These are phyloP conservation scores for Daldinia grandis DNA, from an alignment of 495 filamentous ascomycete species.

Conservation along the genomic window DNA sequence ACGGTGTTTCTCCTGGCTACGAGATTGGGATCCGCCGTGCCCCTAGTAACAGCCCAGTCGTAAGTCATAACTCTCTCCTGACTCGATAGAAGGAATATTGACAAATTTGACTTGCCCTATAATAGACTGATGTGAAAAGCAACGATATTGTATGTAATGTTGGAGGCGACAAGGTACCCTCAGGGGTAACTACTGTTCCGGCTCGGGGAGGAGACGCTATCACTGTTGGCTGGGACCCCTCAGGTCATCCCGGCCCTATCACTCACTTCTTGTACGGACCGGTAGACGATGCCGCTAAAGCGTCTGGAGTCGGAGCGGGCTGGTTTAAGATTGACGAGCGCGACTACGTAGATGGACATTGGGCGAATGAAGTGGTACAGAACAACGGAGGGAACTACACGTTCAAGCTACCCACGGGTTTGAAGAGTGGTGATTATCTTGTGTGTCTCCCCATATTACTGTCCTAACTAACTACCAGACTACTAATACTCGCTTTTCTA, in stretches of 20 bases:
- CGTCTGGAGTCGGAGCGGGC: slow-evolving; percentile 40
- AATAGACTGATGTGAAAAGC: slow-evolving; percentile 41
- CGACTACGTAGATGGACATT: slow-evolving; percentile 42
- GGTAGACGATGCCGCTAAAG: slow-evolving; percentile 41
- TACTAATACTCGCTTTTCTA: slow-evolving; percentile 12
- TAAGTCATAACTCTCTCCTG: neutral
- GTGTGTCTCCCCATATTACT: slow-evolving; percentile 17
- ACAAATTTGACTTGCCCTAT: neutral
- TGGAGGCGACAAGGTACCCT: slow-evolving; percentile 44
- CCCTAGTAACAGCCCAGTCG: slow-evolving; percentile 50
- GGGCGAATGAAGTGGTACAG: slow-evolving; percentile 47
- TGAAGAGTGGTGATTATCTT: slow-evolving; percentile 47
- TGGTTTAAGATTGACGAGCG: slow-evolving; percentile 49
- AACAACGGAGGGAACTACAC: slow-evolving; percentile 40
- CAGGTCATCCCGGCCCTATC: slow-evolving; percentile 49
- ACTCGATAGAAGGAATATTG: neutral
- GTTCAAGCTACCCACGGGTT: slow-evolving; percentile 39
- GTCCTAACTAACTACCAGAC: neutral
- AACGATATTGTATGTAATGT: slow-evolving; percentile 51
- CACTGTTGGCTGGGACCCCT: slow-evolving; percentile 49
- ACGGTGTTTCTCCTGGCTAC: slow-evolving; percentile 48
- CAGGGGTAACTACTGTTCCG: slow-evolving; percentile 41
- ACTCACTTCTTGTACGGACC: slow-evolving; percentile 50
- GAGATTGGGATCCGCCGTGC: slow-evolving; percentile 50
- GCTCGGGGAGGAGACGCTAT: slow-evolving; percentile 48